These are phyloP conservation scores for Helenozyma baotianmanensis DNA, from an alignment of 805 yeast genomes.

Conservation along the genomic window DNA sequence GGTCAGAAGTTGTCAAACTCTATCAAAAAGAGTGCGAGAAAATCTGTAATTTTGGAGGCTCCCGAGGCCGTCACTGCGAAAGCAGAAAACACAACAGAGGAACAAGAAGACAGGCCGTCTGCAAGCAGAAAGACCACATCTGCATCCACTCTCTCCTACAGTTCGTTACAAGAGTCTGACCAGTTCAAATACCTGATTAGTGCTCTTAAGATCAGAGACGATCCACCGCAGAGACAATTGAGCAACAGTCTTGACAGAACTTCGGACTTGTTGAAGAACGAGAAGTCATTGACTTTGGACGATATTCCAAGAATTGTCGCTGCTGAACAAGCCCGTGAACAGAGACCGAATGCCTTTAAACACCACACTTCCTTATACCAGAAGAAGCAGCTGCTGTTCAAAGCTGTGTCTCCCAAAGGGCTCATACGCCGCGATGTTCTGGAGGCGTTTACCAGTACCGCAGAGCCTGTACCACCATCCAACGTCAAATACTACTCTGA, in stretches of 20 bases:
- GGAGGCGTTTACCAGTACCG: not conserved
- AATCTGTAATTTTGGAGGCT: constrained; percentile 61
- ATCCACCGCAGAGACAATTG: constrained; percentile 30
- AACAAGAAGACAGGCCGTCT: constrained; percentile 13
- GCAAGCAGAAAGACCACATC: constrained; percentile 18
- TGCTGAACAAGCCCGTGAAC: constrained; percentile 91
- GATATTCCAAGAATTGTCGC: constrained; percentile 97
- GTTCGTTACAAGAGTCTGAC: constrained; percentile 23
- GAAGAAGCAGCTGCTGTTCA: constrained; percentile 25
- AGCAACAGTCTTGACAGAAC: constrained; percentile 51
- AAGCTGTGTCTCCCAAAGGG: constrained; percentile 8
- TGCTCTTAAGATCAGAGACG: constrained; percentile 30
- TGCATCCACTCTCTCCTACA: constrained; percentile 27
- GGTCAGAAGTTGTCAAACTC: constrained; percentile 51
- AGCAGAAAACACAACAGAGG: constrained; percentile 20
- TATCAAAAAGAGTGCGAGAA: constrained; percentile 57
- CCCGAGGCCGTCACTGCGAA: constrained; percentile 46
- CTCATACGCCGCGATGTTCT: too few relatives aligned
- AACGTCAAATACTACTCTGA: constrained; percentile 53
- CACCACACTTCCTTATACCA: constrained; percentile 56
- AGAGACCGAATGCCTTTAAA: constrained; percentile 86
- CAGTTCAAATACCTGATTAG: constrained; percentile 21
- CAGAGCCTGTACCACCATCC: not conserved
- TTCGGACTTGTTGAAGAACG: constrained; percentile 67
- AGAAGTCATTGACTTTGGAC: constrained; percentile 84